Percentiles rank a stretch among this genome's conserved stretches.
phyloP scores from a whole-genome alignment of 345 rosid species.

The Physaria fendleri region DNA sequence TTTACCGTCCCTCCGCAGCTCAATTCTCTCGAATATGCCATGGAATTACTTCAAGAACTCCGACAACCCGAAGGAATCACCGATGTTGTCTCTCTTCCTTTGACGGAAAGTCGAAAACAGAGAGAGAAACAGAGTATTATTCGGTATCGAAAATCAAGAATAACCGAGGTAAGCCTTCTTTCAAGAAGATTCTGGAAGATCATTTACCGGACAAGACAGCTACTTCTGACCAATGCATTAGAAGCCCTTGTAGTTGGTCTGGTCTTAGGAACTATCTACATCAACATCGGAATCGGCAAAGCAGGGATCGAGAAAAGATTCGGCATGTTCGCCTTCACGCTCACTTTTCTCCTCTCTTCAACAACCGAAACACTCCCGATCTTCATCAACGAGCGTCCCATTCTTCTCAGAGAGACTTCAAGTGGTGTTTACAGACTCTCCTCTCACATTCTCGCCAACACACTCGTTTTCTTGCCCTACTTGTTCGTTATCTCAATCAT shows the following conservation, averaged over 20 bases:
- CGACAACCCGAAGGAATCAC: slow-evolving; percentile 25
- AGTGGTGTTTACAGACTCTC: slow-evolving; percentile 82
- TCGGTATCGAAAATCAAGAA: slow-evolving; percentile 52
- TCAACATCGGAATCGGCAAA: slow-evolving; percentile 61
- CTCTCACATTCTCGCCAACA: slow-evolving; percentile 72
- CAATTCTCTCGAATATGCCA: slow-evolving; percentile 80
- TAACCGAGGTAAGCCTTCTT: slow-evolving; percentile 50
- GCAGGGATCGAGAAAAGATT: slow-evolving; percentile 75
- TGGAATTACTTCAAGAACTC: slow-evolving; percentile 74
- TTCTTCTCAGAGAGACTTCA: slow-evolving; percentile 69
- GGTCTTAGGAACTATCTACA: slow-evolving; percentile 81
- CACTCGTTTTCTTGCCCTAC: slow-evolving; percentile 83
- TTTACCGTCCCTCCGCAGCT: slow-evolving; percentile 84
- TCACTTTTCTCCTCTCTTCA: slow-evolving; percentile 88
- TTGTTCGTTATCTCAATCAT: slow-evolving; percentile 53
- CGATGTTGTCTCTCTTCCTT: slow-evolving; percentile 14
- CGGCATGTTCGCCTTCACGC: slow-evolving; percentile 89
- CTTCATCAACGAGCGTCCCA: slow-evolving; percentile 85
- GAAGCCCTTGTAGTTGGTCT: slow-evolving; percentile 91
- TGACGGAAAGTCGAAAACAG: not conserved
- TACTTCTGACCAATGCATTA: slow-evolving; percentile 65
- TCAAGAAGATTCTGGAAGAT: slow-evolving; percentile 68
- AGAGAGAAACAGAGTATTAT: slow-evolving; percentile 1
- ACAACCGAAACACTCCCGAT: slow-evolving; percentile 92
- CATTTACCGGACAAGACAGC: slow-evolving; percentile 79